phyloP scores from a whole-genome alignment of 306 rosid genomes.

The Rosa chinensis region DNA sequence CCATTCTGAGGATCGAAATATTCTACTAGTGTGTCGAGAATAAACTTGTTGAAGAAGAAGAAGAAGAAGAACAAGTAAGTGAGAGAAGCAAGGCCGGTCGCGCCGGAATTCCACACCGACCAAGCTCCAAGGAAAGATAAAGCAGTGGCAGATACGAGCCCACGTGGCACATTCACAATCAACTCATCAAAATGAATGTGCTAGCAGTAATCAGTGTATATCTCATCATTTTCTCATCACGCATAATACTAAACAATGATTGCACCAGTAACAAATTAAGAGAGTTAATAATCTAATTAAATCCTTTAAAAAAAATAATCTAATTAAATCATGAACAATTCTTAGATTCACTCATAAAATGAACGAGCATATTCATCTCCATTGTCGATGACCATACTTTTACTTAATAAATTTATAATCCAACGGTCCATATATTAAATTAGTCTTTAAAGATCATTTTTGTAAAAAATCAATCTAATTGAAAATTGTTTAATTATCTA shows the following conservation, averaged over 20 bases:
- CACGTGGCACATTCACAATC: slow-evolving; percentile 64
- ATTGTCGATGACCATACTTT: too few relatives aligned
- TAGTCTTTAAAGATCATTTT: too few relatives aligned
- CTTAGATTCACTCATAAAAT: too few relatives aligned
- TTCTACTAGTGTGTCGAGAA: background rate
- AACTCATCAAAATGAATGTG: slow-evolving; percentile 37
- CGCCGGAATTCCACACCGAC: slow-evolving; percentile 91
- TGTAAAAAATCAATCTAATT: too few relatives aligned
- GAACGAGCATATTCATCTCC: too few relatives aligned
- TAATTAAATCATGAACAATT: too few relatives aligned
- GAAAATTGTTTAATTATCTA: too few relatives aligned
- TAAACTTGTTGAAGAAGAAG: slow-evolving; percentile 37
- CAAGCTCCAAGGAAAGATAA: slow-evolving; percentile 70
- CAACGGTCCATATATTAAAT: too few relatives aligned
- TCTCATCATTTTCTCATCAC: slow-evolving; percentile 35
- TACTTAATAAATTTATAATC: too few relatives aligned
- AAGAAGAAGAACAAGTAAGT: slow-evolving; percentile 10
- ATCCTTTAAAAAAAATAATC: too few relatives aligned
- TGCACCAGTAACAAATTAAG: background rate
- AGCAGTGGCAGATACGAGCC: slow-evolving; percentile 56
- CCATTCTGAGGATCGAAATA: slow-evolving; percentile 24
- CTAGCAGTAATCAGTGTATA: slow-evolving; percentile 10
- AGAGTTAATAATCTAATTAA: background rate
- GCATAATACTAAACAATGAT: slow-evolving; percentile 28
- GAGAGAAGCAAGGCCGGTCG: slow-evolving; percentile 27